Evolutionary conservation across 805 yeast species (phyloP).

Genomic region (Pichia deserticola): DNA sequence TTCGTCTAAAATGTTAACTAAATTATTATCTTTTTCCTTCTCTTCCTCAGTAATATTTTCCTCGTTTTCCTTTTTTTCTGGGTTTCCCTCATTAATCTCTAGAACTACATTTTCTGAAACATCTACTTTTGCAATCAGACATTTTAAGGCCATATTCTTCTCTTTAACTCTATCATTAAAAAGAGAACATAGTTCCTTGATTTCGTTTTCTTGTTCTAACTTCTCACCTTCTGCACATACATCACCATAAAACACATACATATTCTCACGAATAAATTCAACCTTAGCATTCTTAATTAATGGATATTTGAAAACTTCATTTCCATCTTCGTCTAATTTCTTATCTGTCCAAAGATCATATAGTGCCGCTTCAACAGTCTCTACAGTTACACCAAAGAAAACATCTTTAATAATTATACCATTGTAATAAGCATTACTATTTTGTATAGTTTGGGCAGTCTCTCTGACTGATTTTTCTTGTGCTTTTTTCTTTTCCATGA

Average conservation of each 20-base stretch:
- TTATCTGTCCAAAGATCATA: constrained; percentile 7
- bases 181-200: constrained; percentile 33
- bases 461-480: neutral
- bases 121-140: constrained; percentile 40
- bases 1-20: neutral
- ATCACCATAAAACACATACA: constrained; percentile 12
- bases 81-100: constrained; percentile 12
- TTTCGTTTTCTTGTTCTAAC: constrained; percentile 34
- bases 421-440: constrained; percentile 33
- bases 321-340: neutral
- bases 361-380: constrained; percentile 31
- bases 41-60: too few relatives aligned
- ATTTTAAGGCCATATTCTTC: constrained; percentile 41
- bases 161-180: constrained; percentile 30
- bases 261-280: constrained; percentile 20
- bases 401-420: constrained; percentile 48
- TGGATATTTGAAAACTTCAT: neutral
- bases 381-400: constrained; percentile 44
- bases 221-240: constrained; percentile 12
- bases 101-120: constrained; percentile 27
- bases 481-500: constrained; percentile 22
- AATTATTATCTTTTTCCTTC: neutral
- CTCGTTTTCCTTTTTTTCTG: neutral
- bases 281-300: constrained; percentile 7
- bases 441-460: neutral